Evolutionary conservation across 2,329 filamentous ascomycete genomes (phyloP), one percentile per base, ranked within the genome.

Genomic region (Aspergillus vadensis): DNA sequence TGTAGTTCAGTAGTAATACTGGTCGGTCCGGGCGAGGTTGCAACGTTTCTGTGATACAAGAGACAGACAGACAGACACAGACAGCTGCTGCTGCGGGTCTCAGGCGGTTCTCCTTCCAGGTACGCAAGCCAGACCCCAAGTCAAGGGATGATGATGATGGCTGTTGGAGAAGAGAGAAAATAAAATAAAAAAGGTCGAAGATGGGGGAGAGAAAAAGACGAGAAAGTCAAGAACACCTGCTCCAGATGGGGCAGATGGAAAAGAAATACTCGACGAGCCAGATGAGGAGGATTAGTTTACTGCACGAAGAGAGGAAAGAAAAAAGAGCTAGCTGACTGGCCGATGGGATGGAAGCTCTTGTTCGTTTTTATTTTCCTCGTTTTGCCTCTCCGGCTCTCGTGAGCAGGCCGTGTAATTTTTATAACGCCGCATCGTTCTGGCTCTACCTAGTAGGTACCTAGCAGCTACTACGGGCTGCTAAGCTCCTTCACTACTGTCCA

Each of bases 1-100:
- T 58, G 43, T 59, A 57, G 57, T 53, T 55, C 57, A 58, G 57
- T 50, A 58, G 57, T 50, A 58, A 62, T 58, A 59, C 53, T 58
- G 50, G 32, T 47, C 57, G 59, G 49, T n/a, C 38, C 32, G 38
- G 52, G 23, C 52, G 39, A 55, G 27, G 49, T 56, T 50, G 59
- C 59, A 43, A 59, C 36, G 49, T 30, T 38, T 48, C 25, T 47
- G 51, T 54, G 54, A 55, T 63, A 62, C 61, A 64, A 12, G 51
- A 53, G 60, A 44, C 50, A 62, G 58, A 19, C 15, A 41, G 38
- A 19, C 39, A 43, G 39, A 19, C 39, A 43, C n/a, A 43, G 17
- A 19, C 25, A 9, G 21, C 25, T 25, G 19, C 32, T 39, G 51
- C 36, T 43, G 62, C 44, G 38, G 53, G 44, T 55, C 41, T 56